phyloP scores from a whole-genome alignment of 2,329 filamentous ascomycete species.

The Trichoderma endophyticum region DNA sequence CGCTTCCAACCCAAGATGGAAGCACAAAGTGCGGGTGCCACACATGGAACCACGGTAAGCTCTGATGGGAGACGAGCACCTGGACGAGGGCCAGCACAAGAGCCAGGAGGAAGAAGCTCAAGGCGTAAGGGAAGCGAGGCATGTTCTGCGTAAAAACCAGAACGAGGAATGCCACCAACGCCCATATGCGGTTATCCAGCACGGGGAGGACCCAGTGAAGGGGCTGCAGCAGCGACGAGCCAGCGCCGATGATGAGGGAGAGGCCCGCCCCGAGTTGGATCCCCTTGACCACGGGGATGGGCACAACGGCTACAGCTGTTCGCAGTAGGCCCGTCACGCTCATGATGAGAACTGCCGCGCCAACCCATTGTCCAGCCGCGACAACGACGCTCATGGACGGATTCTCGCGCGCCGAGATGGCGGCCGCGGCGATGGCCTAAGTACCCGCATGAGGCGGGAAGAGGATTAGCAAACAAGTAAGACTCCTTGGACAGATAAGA shows the following conservation, averaged over 20 bases:
- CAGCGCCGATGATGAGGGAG: conserved; percentile 75
- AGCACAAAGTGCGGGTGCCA: conserved; percentile 56
- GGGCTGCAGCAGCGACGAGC: conserved; percentile 62
- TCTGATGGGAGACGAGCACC: conserved; percentile 30
- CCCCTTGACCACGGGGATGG: conserved; percentile 85
- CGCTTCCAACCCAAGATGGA: conserved; percentile 32
- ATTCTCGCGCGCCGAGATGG: conserved; percentile 66
- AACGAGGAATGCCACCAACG: conserved; percentile 66
- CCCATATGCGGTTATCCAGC: conserved; percentile 78
- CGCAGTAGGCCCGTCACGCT: conserved; percentile 75
- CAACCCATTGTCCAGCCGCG: conserved; percentile 70
- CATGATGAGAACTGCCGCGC: conserved; percentile 68
- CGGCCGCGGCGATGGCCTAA: conserved; percentile 81
- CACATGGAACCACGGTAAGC: conserved; percentile 51
- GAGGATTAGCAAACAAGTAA: not conserved
- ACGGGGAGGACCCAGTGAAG: conserved; percentile 66
- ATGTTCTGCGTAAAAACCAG: conserved; percentile 67
- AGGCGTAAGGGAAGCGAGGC: conserved; percentile 71
- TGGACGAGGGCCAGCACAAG: conserved; percentile 58
- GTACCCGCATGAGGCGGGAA: not conserved
- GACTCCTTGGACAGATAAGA: not conserved
- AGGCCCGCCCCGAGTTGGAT: conserved; percentile 92
- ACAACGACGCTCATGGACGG: conserved; percentile 58
- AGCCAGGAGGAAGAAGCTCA: conserved; percentile 67
- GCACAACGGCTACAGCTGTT: conserved; percentile 70